Evolutionary conservation across 768 basidiomycete genomes (phyloP).

Genomic region (Trametes cubensis): DNA sequence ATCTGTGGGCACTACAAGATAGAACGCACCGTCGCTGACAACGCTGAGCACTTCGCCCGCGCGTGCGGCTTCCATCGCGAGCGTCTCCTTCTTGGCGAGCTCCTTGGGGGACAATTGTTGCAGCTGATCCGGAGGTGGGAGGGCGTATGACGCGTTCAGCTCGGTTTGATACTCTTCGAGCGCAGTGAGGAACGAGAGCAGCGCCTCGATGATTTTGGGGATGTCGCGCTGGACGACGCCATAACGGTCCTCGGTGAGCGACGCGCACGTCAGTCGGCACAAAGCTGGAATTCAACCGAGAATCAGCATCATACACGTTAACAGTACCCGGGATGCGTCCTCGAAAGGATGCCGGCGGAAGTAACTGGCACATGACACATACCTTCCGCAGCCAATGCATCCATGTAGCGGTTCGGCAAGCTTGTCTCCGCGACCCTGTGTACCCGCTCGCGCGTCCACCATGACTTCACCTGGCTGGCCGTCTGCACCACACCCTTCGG

Average conservation of each 20-base stretch:
- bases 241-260: constrained; percentile 77
- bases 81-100: constrained; percentile 40
- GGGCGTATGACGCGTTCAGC: constrained; percentile 45
- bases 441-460: constrained; percentile 62
- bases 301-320: background rate
- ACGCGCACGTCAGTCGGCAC: constrained; percentile 67
- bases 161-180: constrained; percentile 67
- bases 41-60: constrained; percentile 57
- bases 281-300: constrained; percentile 49
- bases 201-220: constrained; percentile 76
- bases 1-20: background rate
- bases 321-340: background rate
- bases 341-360: background rate
- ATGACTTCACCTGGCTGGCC: constrained; percentile 37
- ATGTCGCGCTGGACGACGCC: constrained; percentile 87
- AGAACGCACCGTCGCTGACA: constrained; percentile 59
- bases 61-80: constrained; percentile 53
- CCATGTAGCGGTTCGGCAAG: constrained; percentile 64
- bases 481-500: constrained; percentile 39
- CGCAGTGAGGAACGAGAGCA: constrained; percentile 65
- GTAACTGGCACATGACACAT: background rate
- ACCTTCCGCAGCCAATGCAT: constrained; percentile 68
- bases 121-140: constrained; percentile 41
- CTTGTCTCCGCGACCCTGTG: constrained; percentile 55
- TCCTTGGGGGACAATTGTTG: constrained; percentile 37